Evolutionary conservation across 495 filamentous ascomycete genomes (phyloP).

Genomic region (Recurvomyces mirabilis): DNA sequence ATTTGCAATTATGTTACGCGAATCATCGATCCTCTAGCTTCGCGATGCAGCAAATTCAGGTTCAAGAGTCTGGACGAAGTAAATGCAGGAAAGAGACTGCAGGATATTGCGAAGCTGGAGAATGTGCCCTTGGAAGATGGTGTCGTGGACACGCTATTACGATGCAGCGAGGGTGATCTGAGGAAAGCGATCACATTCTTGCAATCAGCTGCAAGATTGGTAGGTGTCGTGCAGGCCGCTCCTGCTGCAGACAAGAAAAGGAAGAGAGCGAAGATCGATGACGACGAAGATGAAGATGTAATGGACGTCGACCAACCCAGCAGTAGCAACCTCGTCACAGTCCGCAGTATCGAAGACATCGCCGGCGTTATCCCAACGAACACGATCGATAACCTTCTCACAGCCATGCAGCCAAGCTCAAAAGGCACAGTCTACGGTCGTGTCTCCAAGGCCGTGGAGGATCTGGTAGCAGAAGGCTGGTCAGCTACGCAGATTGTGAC

Average conservation of each 20-base stretch:
- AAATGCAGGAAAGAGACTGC: slow-evolving; percentile 61
- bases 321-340: slow-evolving; percentile 45
- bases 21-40: slow-evolving; percentile 93
- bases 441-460: slow-evolving; percentile 66
- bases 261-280: slow-evolving; percentile 46
- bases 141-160: slow-evolving; percentile 69
- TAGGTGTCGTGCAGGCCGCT: slow-evolving; percentile 41
- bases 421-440: slow-evolving; percentile 55
- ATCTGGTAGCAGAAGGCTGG: slow-evolving; percentile 96
- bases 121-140: slow-evolving; percentile 63
- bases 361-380: slow-evolving; percentile 78
- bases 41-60: slow-evolving; percentile 88
- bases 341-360: slow-evolving; percentile 80
- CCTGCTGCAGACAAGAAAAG: slow-evolving; percentile 27
- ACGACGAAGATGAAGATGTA: slow-evolving; percentile 41
- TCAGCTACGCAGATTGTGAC: slow-evolving; percentile 80
- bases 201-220: slow-evolving; percentile 76
- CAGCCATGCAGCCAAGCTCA: slow-evolving; percentile 63
- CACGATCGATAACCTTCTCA: slow-evolving; percentile 56
- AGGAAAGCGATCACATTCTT: slow-evolving; percentile 92
- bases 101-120: slow-evolving; percentile 71
- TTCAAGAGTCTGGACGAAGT: slow-evolving; percentile 90
- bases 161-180: slow-evolving; percentile 85
- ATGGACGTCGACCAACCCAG: slow-evolving; percentile 40
- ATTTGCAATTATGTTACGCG: slow-evolving; percentile 98